Conservation (phyloP, 164 flowering plant species). For the Stephania cephalantha region DNA sequence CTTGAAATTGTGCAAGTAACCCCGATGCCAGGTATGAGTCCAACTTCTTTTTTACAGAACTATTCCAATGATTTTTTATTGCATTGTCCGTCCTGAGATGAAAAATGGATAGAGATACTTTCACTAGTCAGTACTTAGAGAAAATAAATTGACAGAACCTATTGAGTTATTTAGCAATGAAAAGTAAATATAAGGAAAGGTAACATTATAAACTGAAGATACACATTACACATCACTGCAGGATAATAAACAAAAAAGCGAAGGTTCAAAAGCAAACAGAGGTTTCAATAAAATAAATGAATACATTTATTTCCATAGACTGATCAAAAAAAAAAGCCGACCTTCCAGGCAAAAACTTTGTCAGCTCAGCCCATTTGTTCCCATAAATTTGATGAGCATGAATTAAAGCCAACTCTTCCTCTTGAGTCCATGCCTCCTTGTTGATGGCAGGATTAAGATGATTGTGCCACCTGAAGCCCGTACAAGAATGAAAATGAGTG, state of each 20-base stretch:
- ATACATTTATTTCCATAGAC: background rate
- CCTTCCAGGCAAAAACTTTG: constrained; percentile 96
- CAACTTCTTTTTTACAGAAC: constrained; percentile 91
- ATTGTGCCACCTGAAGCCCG: constrained; percentile 83
- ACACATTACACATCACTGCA: background rate
- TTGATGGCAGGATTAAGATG: constrained; percentile 94
- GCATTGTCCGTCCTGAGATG: constrained; percentile 93
- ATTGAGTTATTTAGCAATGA: background rate
- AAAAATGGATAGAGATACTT: constrained; percentile 16
- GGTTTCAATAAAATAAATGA: background rate
- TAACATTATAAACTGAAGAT: background rate
- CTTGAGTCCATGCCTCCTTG: constrained; percentile 98
- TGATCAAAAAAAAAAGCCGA: constrained; percentile 15
- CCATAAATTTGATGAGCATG: constrained; percentile 91
- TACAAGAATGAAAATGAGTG: background rate
- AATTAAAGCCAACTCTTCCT: constrained; percentile 83
- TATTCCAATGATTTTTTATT: constrained; percentile 99
- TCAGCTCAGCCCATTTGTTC: constrained; percentile 97
- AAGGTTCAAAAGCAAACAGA: background rate
- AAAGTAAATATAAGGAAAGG: background rate
- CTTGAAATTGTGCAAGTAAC: constrained; percentile 54
- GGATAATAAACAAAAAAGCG: background rate
- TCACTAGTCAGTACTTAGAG: constrained; percentile 11
- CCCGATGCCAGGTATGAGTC: constrained; percentile 82
- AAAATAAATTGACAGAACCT: background rate